A percentile compares a stretch with the other conserved stretches of the same genome.
These are phyloP conservation scores for Xylaria intraflava DNA, from an alignment of 495 filamentous ascomycete species.

Conservation along the genomic window DNA sequence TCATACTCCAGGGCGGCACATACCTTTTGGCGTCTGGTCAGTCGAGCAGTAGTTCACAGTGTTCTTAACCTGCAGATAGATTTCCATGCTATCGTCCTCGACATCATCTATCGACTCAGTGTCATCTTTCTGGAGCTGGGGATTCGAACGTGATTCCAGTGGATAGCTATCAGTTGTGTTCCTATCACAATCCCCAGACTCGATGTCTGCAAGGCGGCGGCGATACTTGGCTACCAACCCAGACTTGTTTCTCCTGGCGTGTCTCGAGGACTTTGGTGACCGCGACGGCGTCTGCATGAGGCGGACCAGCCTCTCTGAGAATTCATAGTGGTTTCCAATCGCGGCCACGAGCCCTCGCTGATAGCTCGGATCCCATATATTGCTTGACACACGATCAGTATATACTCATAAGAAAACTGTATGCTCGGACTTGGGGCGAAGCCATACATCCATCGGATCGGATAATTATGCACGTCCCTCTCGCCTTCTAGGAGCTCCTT, in stretches of 20 bases:
- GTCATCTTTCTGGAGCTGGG: constrained; percentile 9
- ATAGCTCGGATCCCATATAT: constrained; percentile 64
- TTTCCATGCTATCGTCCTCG: constrained; percentile 17
- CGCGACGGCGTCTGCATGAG: constrained; percentile 42
- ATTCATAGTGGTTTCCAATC: constrained; percentile 54
- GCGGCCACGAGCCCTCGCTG: constrained; percentile 49
- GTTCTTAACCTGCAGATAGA: constrained; percentile 27
- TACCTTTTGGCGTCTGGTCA: constrained; percentile 29
- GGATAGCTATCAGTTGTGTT: constrained; percentile 7
- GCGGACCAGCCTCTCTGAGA: constrained; percentile 59
- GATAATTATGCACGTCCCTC: constrained; percentile 14
- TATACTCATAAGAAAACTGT: constrained; percentile 5
- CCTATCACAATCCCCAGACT: constrained; percentile 9
- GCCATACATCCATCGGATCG: constrained; percentile 63
- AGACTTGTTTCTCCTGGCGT: constrained; percentile 12
- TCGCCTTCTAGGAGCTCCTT: constrained; percentile 17
- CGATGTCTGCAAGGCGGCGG: constrained; percentile 13
- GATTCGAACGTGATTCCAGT: constrained; percentile 2
- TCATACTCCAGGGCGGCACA: constrained; percentile 5
- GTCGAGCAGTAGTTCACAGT: constrained; percentile 37
- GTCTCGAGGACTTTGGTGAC: constrained; percentile 8
- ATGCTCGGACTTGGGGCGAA: neutral
- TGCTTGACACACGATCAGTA: constrained; percentile 34
- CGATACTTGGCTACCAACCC: neutral
- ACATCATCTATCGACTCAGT: neutral